Base-by-base conservation (phyloP, 306 rosid genomes). In the Prunus mume region DNA sequence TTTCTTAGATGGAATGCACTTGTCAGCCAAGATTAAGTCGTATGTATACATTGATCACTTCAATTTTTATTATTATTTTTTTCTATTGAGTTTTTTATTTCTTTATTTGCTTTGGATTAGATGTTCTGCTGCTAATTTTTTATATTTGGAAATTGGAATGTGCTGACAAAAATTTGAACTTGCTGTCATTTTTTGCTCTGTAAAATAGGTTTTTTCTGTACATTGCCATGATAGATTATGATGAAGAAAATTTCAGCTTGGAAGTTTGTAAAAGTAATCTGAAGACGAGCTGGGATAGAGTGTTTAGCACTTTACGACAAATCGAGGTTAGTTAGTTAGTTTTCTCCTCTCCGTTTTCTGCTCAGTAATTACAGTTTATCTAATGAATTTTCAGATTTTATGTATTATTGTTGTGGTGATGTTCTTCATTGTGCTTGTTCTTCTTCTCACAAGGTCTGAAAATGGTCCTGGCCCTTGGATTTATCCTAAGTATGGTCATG, bases 401-500 rank as follows among this genome's bases (percentile, higher is more conserved):
- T 41, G 12, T 38, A 22, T 34, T 72, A 65, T 30, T 60, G 12
- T 11, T 43, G 5, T 1, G 45, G 24, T 25, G 77, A 38, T 57
- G 3, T 32, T 20, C 73, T 32, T 67, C 52, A 67, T 67, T n/a
- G 12, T 78, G 54, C 28, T 66, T 78, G 58, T 76, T 76, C 38
- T 43, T 76, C 43, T 25, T 77, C 8, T 34, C 41, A 34, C 41
- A 34, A 95, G 97, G 86, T 89, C 88, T 86, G 84, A 34, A 34
- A 34, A 89, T 92, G 97, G 91, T 19, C 87, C 86, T 1, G 91
- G 99, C 66, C 93, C 97, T 73, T 76, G 92, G 68, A 79, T 92
- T 65, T 95, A 92, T 83, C 96, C 99, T 82, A 52, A 88, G 72
- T 95, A 92, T 64, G 99, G 99, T 72, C 90, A 87, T 63, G 97